A percentile compares a stretch with the other conserved stretches of the same genome.
Evolutionary conservation across 2,329 filamentous ascomycete genomes (phyloP).

Genomic region (Juglanconis sp.): DNA sequence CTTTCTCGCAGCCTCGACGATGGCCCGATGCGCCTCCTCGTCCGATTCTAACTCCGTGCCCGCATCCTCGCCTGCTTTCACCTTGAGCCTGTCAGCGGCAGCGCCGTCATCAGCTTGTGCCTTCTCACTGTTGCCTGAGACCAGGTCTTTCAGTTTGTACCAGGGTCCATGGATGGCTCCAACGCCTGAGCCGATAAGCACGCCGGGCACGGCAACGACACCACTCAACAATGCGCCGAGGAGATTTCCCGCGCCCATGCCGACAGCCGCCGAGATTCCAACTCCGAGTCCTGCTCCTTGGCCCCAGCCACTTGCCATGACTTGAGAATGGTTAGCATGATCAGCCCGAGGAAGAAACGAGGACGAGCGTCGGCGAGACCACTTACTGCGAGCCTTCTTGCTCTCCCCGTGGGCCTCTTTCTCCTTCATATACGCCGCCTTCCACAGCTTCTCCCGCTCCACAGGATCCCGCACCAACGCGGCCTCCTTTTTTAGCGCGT

Average conservation of each 20-base stretch:
- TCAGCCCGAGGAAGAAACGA: neutral
- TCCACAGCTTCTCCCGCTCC: conserved; percentile 14
- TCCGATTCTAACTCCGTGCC: neutral
- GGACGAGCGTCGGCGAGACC: neutral
- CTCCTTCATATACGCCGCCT: conserved; percentile 16
- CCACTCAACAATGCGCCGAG: conserved; percentile 13
- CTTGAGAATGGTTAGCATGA: neutral
- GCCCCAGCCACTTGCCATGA: conserved; percentile 16
- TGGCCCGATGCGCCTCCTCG: conserved; percentile 7
- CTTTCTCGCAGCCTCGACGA: conserved; percentile 13
- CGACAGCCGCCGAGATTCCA: conserved; percentile 13
- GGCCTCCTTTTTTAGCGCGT: conserved; percentile 16
- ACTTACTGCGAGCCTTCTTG: conserved; percentile 17
- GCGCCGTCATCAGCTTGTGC: neutral
- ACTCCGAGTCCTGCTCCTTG: conserved; percentile 13
- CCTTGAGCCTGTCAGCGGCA: conserved; percentile 1
- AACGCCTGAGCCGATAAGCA: conserved; percentile 15
- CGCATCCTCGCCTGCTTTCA: neutral
- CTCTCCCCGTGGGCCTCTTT: conserved; percentile 18
- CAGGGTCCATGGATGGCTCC: conserved; percentile 15
- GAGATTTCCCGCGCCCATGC: conserved; percentile 17
- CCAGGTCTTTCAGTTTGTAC: conserved; percentile 8
- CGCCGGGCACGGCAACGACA: conserved; percentile 15
- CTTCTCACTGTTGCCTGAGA: neutral
- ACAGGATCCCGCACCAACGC: conserved; percentile 8